Conservation (phyloP, 2,329 filamentous ascomycete genomes). For the Aureobasidium uvarum region DNA sequence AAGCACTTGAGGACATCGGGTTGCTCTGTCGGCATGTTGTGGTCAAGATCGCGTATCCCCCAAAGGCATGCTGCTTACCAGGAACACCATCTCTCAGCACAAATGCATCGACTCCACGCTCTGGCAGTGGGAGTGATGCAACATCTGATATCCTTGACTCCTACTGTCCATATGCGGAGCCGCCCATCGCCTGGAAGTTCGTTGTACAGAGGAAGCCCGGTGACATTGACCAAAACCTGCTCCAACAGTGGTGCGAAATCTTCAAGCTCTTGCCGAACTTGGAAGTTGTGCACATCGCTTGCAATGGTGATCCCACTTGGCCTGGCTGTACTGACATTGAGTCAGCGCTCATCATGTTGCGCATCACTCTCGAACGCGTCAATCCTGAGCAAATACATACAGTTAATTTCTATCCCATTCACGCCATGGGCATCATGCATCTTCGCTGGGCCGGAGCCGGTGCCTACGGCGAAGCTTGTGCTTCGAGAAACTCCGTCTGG, state of each 20-base stretch:
- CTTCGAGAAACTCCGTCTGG: slow-evolving; percentile 31
- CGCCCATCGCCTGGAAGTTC: slow-evolving; percentile 21
- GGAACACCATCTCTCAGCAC: neutral
- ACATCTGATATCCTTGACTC: neutral
- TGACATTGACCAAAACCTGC: slow-evolving; percentile 4
- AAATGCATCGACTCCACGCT: neutral
- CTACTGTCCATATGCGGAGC: slow-evolving; percentile 12
- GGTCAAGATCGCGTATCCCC: slow-evolving; percentile 2
- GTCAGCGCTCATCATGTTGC: slow-evolving; percentile 33
- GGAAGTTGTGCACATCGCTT: slow-evolving; percentile 31
- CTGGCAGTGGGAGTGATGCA: neutral
- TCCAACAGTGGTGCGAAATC: slow-evolving; percentile 30
- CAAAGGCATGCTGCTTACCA: neutral
- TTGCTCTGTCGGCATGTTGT: neutral
- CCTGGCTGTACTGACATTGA: slow-evolving; percentile 34
- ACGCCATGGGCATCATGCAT: slow-evolving; percentile 38
- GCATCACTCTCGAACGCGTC: slow-evolving; percentile 33
- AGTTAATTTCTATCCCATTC: slow-evolving; percentile 33
- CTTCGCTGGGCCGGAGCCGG: slow-evolving; percentile 37
- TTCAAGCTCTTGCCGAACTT: slow-evolving; percentile 31
- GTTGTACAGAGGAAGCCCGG: slow-evolving; percentile 13
- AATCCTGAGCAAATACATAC: slow-evolving; percentile 30
- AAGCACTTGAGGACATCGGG: neutral
- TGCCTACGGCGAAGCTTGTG: slow-evolving; percentile 31
- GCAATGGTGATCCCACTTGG: slow-evolving; percentile 36